These are phyloP conservation scores for Cladosporium sp. DNA, from an alignment of 2,329 filamentous ascomycete genomes.

Conservation along the genomic window DNA sequence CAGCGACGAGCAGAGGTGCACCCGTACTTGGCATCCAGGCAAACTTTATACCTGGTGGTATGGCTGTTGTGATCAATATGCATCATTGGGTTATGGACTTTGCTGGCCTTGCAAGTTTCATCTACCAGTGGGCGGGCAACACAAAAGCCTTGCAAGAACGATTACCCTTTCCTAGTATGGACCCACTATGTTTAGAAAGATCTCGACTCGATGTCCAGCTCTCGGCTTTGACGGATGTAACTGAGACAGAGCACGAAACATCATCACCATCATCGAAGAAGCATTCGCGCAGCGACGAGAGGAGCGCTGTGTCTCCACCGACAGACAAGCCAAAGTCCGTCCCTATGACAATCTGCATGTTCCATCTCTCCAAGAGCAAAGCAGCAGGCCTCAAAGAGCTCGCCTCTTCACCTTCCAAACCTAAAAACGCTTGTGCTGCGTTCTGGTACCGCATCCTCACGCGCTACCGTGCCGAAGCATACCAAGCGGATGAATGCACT, in stretches of 20 bases:
- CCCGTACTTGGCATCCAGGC: conserved; percentile 20
- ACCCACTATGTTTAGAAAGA: background rate
- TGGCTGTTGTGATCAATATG: conserved; percentile 18
- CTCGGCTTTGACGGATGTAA: background rate
- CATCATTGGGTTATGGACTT: conserved; percentile 20
- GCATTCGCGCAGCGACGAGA: no score
- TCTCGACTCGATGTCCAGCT: background rate
- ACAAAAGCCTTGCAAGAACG: background rate
- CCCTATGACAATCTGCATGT: background rate
- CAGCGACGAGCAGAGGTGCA: conserved; percentile 2
- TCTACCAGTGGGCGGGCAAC: conserved; percentile 14
- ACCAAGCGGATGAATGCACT: background rate
- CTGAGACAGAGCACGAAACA: background rate
- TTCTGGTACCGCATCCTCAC: conserved; percentile 20
- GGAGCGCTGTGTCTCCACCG: background rate
- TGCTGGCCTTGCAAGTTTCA: conserved; percentile 14
- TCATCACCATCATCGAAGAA: no score
- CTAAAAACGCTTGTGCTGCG: conserved; percentile 14
- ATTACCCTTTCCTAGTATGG: background rate
- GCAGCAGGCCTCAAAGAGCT: background rate
- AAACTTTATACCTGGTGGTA: conserved; percentile 18
- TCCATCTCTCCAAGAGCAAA: background rate
- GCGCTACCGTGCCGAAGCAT: conserved; percentile 11
- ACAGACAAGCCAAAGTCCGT: background rate
- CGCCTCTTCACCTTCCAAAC: background rate